phyloP scores from a whole-genome alignment of 2,329 filamentous ascomycete species.

The Metarhizium robertsii region DNA sequence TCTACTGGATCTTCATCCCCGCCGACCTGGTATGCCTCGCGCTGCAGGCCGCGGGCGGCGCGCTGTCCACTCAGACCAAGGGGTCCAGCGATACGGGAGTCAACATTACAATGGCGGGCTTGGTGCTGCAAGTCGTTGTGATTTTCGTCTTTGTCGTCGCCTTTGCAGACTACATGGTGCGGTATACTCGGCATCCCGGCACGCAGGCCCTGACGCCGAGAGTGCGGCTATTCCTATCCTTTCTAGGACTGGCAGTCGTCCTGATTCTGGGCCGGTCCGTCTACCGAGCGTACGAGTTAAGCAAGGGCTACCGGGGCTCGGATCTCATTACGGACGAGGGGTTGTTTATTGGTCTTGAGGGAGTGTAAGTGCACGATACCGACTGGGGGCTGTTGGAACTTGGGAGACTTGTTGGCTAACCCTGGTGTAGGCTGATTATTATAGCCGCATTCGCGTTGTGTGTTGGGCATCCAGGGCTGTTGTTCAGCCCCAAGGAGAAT shows the following conservation, averaged over 20 bases:
- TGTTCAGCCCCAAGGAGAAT: neutral
- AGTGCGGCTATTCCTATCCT: conserved; percentile 37
- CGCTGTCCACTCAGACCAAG: conserved; percentile 33
- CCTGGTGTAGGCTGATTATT: conserved; percentile 21
- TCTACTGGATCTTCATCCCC: conserved; percentile 39
- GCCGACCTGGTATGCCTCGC: conserved; percentile 45
- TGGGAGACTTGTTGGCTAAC: neutral
- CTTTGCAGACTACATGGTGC: conserved; percentile 37
- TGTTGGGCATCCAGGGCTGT: conserved; percentile 27
- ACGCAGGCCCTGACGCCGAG: conserved; percentile 11
- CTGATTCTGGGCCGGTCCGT: conserved; percentile 52
- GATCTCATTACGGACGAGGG: conserved; percentile 40
- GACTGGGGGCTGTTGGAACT: too few species aligned
- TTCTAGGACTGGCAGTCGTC: conserved; percentile 43
- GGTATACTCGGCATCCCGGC: conserved; percentile 21
- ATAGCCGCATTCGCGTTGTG: conserved; percentile 26
- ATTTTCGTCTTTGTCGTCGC: conserved; percentile 41
- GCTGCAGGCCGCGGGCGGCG: conserved; percentile 47
- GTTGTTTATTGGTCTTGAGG: conserved; percentile 46
- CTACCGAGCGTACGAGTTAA: conserved; percentile 57
- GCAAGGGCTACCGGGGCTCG: conserved; percentile 47
- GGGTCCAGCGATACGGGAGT: conserved; percentile 34
- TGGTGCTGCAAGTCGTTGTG: conserved; percentile 48
- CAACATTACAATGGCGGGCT: conserved; percentile 35
- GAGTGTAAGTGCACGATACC: conserved; percentile 23